A percentile compares a stretch with the other conserved stretches of the same genome.
Evolutionary conservation across 495 filamentous ascomycete species (phyloP).

Genomic region (Jackrogersella multiformis): DNA sequence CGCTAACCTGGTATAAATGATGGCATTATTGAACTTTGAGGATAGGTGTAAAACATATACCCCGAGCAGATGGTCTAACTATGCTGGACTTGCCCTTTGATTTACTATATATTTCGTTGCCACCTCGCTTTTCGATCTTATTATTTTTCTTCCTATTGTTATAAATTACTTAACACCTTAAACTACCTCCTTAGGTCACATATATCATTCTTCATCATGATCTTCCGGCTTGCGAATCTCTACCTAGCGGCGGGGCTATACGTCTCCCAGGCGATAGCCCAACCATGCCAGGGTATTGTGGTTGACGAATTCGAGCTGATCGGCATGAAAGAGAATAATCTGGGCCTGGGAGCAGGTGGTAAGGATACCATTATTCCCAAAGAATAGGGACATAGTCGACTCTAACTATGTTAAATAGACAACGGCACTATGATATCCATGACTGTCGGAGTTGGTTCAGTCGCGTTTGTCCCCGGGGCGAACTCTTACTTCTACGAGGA

Average conservation of each 20-base stretch:
- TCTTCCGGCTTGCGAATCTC: not conserved
- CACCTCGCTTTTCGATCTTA: no score
- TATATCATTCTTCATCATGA: not conserved
- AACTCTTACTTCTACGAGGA: conserved; percentile 35
- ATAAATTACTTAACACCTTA: not conserved
- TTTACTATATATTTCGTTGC: no score
- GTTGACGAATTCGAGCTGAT: conserved; percentile 32
- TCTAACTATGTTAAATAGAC: conserved; percentile 14
- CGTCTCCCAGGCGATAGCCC: not conserved
- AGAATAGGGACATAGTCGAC: not conserved
- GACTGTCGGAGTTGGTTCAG: not conserved
- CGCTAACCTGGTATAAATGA: no score
- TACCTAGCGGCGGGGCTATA: not conserved
- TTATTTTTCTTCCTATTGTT: not conserved
- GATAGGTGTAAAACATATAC: no score
- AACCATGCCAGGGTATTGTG: conserved; percentile 10
- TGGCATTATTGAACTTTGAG: no score
- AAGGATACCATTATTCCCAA: not conserved
- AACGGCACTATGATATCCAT: conserved; percentile 27
- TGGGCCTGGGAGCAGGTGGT: conserved; percentile 29
- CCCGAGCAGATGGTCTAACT: no score
- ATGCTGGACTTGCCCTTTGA: no score
- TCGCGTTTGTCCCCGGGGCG: conserved; percentile 19
- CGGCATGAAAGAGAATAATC: conserved; percentile 10
- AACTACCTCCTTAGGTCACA: not conserved